Evolutionary conservation across 2,329 filamentous ascomycete species (phyloP).

Genomic region (Dissoconium aciculare): DNA sequence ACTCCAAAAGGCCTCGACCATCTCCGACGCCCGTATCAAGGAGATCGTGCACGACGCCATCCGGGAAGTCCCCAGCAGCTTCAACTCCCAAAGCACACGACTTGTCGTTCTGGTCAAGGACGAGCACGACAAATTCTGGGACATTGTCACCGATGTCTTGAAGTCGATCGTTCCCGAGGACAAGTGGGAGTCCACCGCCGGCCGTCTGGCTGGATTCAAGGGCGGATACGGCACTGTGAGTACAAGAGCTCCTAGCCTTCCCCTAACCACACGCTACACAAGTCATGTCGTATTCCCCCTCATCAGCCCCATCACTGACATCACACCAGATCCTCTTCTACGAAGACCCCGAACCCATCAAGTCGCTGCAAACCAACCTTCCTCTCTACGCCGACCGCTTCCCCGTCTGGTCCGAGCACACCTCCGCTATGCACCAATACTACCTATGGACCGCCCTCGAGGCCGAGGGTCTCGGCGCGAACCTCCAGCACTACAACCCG

Average conservation of each 20-base stretch:
- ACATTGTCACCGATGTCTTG: conserved; percentile 49
- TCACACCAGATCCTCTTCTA: conserved; percentile 78
- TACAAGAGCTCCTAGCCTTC: conserved; percentile 9
- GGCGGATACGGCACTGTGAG: conserved; percentile 60
- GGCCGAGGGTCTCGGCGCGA: conserved; percentile 70
- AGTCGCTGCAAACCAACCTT: conserved; percentile 52
- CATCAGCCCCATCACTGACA: too few species aligned
- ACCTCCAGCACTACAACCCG: conserved; percentile 89
- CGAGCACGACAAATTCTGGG: conserved; percentile 83
- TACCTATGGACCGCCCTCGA: conserved; percentile 69
- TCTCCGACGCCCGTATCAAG: conserved; percentile 53
- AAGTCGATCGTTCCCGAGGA: conserved; percentile 54
- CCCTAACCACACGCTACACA: neutral
- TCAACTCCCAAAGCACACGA: conserved; percentile 79
- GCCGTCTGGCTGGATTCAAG: conserved; percentile 46
- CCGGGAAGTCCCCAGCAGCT: conserved; percentile 58
- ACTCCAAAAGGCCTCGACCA: conserved; percentile 46
- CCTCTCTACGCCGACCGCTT: conserved; percentile 66
- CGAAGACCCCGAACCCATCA: conserved; percentile 56
- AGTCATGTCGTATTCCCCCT: neutral
- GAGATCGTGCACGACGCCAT: conserved; percentile 48
- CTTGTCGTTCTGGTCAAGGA: conserved; percentile 62
- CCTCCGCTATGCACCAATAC: conserved; percentile 69
- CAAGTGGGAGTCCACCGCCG: conserved; percentile 40
- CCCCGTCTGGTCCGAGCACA: conserved; percentile 60